A percentile compares a stretch with the other conserved stretches of the same genome.
Evolutionary conservation across 768 basidiomycete genomes (phyloP).

Genomic region (Sporobolomyces pararoseus): DNA sequence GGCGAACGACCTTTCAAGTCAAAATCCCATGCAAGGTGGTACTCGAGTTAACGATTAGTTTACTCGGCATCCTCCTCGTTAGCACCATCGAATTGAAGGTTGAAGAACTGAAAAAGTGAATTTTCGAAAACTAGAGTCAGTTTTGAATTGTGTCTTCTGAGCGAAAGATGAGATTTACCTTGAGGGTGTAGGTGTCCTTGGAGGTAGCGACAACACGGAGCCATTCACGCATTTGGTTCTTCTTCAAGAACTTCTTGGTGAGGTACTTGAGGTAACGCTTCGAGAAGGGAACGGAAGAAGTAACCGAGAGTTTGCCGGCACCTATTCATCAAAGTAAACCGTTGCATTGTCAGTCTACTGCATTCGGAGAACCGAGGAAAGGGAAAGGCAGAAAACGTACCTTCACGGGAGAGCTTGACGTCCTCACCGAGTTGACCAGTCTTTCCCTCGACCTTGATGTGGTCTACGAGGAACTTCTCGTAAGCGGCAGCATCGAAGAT

Average conservation of each 20-base stretch:
- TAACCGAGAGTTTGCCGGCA: conserved; percentile 70
- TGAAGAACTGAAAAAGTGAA: conserved; percentile 33
- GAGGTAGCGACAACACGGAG: conserved; percentile 92
- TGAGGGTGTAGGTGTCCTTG: conserved; percentile 89
- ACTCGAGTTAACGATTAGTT: not conserved
- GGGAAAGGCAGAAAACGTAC: conserved; percentile 50
- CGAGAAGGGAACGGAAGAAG: conserved; percentile 82
- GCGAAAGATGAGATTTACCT: conserved; percentile 55
- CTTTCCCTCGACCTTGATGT: conserved; percentile 89
- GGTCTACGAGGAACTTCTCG: conserved; percentile 68
- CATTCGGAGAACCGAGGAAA: not conserved
- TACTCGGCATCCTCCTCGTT: conserved; percentile 26
- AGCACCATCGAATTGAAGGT: conserved; percentile 23
- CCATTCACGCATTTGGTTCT: conserved; percentile 91
- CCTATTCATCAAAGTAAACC: not conserved
- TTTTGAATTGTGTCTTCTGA: too few relatives aligned
- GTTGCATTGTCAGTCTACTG: not conserved
- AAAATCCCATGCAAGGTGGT: too few relatives aligned
- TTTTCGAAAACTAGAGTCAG: too few relatives aligned
- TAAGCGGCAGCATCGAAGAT: conserved; percentile 45
- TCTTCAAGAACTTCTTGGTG: conserved; percentile 89
- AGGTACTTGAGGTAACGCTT: conserved; percentile 96
- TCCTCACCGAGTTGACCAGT: conserved; percentile 84
- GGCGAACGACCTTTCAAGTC: too few relatives aligned
- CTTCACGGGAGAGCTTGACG: conserved; percentile 80